Evolutionary conservation across 805 yeast species (phyloP).

Genomic region (Cyberlindnera petersonii): DNA sequence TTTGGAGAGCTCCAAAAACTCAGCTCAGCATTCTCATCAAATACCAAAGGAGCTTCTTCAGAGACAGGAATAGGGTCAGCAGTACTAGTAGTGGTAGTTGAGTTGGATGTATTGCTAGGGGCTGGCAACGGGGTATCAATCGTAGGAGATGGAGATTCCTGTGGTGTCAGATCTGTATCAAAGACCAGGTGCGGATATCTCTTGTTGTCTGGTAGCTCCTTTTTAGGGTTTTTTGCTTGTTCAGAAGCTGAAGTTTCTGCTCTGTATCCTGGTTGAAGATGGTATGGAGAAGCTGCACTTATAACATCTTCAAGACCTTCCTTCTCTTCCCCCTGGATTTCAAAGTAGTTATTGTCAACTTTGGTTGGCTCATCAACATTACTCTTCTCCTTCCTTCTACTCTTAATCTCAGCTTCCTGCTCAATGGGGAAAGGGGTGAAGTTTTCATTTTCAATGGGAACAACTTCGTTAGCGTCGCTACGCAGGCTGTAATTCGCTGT

Average conservation of each 20-base stretch:
- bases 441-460: too few species aligned
- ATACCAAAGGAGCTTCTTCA: not conserved
- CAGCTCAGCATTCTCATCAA: not conserved
- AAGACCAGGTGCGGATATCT: too few species aligned
- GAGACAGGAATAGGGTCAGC: not conserved
- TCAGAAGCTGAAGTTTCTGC: conserved; percentile 2
- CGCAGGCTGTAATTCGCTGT: not conserved
- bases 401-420: too few species aligned
- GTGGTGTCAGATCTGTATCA: too few species aligned
- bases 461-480: not conserved
- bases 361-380: not conserved
- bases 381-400: not conserved
- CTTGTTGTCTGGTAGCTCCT: too few species aligned
- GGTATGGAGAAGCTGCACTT: conserved; percentile 12
- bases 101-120: too few species aligned
- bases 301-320: not conserved
- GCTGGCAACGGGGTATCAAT: too few species aligned
- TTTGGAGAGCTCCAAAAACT: not conserved
- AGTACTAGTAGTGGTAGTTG: too few species aligned
- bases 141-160: too few species aligned
- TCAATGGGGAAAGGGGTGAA: too few species aligned
- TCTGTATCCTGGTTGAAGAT: conserved; percentile 11
- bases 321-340: not conserved
- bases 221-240: not conserved
- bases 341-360: conserved; percentile 5